These are phyloP conservation scores for Cryptosporidium meleagridis DNA, from an alignment of 169 alveolate species.

Conservation along the genomic window DNA sequence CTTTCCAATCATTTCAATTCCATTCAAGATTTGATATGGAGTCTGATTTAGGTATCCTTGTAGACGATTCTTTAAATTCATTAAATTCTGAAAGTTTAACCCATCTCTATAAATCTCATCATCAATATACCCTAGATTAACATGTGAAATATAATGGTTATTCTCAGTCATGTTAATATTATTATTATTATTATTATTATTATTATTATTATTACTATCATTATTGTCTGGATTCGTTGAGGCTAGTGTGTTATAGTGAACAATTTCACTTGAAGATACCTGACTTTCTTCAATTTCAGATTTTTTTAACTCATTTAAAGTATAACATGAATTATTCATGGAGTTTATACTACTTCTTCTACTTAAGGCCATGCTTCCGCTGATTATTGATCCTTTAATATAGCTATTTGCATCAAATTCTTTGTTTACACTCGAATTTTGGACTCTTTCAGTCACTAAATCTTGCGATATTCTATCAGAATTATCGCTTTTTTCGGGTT, in stretches of 20 bases:
- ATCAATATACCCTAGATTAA: slow-evolving; percentile 23
- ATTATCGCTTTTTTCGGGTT: neutral
- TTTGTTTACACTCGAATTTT: neutral
- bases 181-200: neutral
- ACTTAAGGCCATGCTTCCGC: neutral
- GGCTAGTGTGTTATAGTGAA: slow-evolving; percentile 18
- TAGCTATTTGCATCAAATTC: slow-evolving; percentile 1
- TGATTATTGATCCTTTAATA: neutral
- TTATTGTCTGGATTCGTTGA: neutral
- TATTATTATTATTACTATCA: too few relatives aligned
- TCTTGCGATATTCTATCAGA: neutral
- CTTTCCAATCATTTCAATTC: neutral
- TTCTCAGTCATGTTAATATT: neutral
- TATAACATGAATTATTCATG: slow-evolving; percentile 1
- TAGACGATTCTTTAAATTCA: slow-evolving; percentile 22
- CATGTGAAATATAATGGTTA: neutral
- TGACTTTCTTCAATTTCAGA: slow-evolving; percentile 1
- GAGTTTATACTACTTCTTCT: slow-evolving; percentile 28
- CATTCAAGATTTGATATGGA: slow-evolving; percentile 27
- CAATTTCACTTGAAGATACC: neutral
- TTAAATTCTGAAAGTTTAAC: slow-evolving; percentile 21
- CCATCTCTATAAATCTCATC: slow-evolving; percentile 67
- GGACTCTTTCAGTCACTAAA: neutral
- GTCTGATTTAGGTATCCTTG: slow-evolving; percentile 16
- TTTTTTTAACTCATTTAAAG: neutral